Percentiles rank a stretch among this genome's conserved stretches.
Conservation (phyloP, 495 filamentous ascomycete species). For the Venustampulla echinocandica region DNA sequence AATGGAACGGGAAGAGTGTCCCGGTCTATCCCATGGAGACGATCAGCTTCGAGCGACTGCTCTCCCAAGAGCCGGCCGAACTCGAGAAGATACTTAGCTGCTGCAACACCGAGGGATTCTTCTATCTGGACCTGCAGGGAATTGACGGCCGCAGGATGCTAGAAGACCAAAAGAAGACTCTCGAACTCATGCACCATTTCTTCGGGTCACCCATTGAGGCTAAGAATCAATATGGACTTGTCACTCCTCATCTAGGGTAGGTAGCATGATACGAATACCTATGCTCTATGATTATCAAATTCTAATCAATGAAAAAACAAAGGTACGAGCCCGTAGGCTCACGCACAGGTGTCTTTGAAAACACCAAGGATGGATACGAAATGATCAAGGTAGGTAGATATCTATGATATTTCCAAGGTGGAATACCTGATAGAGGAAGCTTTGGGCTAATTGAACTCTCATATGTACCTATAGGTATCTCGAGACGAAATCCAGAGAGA, state of each 20-base stretch:
- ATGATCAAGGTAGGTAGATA: slow-evolving; percentile 41
- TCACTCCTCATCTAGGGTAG: slow-evolving; percentile 32
- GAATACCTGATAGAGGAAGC: not conserved
- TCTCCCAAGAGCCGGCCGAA: slow-evolving; percentile 39
- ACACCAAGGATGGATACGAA: slow-evolving; percentile 46
- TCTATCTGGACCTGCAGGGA: slow-evolving; percentile 44
- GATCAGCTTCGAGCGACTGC: slow-evolving; percentile 37
- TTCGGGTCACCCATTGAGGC: slow-evolving; percentile 40
- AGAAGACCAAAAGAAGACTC: slow-evolving; percentile 36
- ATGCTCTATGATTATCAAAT: not conserved
- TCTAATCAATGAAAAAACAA: not conserved
- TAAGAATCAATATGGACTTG: slow-evolving; percentile 41
- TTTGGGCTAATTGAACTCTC: slow-evolving; percentile 1
- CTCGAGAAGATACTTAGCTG: slow-evolving; percentile 39
- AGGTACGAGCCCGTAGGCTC: slow-evolving; percentile 44
- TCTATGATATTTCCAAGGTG: too few relatives aligned
- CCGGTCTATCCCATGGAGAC: slow-evolving; percentile 43
- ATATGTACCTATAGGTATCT: slow-evolving; percentile 26
- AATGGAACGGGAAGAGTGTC: slow-evolving; percentile 42
- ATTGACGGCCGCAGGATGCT: slow-evolving; percentile 40
- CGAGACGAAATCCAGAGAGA: slow-evolving; percentile 40
- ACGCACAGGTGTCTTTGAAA: slow-evolving; percentile 37
- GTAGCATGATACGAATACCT: not conserved
- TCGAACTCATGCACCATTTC: slow-evolving; percentile 44
- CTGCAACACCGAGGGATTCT: slow-evolving; percentile 44